phyloP scores from a whole-genome alignment of 257 asterid genomes.

The Solanum habrochaites region DNA sequence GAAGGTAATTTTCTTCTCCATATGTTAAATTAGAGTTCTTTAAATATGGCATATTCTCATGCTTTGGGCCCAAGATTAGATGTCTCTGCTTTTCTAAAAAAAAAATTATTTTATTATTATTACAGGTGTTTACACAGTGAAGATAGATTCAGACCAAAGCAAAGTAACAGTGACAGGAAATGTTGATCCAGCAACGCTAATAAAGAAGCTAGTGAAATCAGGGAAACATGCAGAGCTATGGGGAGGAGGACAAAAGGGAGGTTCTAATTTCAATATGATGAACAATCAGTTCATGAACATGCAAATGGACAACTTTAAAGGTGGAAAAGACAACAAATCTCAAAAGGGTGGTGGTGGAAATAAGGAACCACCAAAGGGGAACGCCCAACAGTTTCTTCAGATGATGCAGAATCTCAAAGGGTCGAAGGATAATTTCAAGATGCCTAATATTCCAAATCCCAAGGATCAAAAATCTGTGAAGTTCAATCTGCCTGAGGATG shows the following conservation, averaged over 20 bases:
- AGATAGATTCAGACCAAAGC: slow-evolving; percentile 33
- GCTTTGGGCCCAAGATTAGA: neutral
- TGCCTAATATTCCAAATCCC: slow-evolving; percentile 14
- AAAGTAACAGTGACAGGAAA: slow-evolving; percentile 60
- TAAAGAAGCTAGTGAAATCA: slow-evolving; percentile 52
- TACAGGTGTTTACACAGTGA: slow-evolving; percentile 25
- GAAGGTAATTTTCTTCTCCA: slow-evolving; percentile 26
- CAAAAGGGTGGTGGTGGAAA: slow-evolving; percentile 31
- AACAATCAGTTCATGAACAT: slow-evolving; percentile 36
- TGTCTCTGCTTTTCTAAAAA: neutral
- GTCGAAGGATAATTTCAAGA: neutral
- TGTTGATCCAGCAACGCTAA: slow-evolving; percentile 43
- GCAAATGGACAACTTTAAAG: slow-evolving; percentile 27
- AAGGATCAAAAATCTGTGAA: slow-evolving; percentile 58
- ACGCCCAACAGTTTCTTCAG: slow-evolving; percentile 11
- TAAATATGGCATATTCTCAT: neutral
- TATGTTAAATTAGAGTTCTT: neutral
- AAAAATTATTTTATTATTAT: neutral
- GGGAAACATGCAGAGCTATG: slow-evolving; percentile 71
- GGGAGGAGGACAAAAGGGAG: slow-evolving; percentile 37
- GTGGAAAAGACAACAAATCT: slow-evolving; percentile 28
- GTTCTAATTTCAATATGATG: slow-evolving; percentile 6
- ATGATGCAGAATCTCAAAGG: slow-evolving; percentile 4
- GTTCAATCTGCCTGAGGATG: slow-evolving; percentile 39
- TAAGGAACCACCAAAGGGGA: slow-evolving; percentile 19